phyloP scores from a whole-genome alignment of 1,284 basidiomycete genomes.

The Termitomyces sp. region DNA sequence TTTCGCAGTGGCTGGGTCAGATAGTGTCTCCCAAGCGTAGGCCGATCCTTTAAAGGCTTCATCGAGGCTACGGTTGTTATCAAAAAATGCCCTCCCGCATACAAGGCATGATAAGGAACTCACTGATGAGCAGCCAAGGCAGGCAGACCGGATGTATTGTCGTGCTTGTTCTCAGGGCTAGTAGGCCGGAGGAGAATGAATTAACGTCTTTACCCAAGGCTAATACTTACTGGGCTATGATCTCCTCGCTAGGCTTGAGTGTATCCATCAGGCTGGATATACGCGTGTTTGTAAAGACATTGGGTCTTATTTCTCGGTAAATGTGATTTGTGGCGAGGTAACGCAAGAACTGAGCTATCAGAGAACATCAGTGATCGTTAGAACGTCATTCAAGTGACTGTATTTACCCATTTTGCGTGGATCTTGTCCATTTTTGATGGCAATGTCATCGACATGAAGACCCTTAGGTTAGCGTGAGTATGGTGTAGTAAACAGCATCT shows the following conservation, averaged over 20 bases:
- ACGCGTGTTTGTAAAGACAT: constrained; percentile 34
- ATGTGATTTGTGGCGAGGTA: constrained; percentile 31
- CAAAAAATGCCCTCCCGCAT: neutral
- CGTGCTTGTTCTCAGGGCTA: constrained; percentile 24
- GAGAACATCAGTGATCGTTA: neutral
- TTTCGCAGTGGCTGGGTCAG: constrained; percentile 17
- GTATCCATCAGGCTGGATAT: constrained; percentile 28
- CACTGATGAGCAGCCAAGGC: constrained; percentile 21
- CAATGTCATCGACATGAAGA: neutral
- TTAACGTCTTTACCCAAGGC: neutral
- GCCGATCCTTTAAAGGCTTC: constrained; percentile 24
- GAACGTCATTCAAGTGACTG: neutral
- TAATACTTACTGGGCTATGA: constrained; percentile 19
- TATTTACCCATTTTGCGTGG: neutral
- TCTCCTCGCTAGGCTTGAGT: constrained; percentile 20
- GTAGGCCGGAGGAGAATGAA: neutral
- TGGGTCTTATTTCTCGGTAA: constrained; percentile 30
- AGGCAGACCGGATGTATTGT: constrained; percentile 20
- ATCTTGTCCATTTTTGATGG: neutral
- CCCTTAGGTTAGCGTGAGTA: neutral
- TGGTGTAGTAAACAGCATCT: neutral
- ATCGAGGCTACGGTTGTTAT: constrained; percentile 13
- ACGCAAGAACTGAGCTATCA: constrained; percentile 5
- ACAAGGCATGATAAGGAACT: neutral
- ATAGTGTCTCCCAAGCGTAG: constrained; percentile 21